phyloP scores from a whole-genome alignment of 768 basidiomycete species.

The Gloeopeniophorella convolvens region DNA sequence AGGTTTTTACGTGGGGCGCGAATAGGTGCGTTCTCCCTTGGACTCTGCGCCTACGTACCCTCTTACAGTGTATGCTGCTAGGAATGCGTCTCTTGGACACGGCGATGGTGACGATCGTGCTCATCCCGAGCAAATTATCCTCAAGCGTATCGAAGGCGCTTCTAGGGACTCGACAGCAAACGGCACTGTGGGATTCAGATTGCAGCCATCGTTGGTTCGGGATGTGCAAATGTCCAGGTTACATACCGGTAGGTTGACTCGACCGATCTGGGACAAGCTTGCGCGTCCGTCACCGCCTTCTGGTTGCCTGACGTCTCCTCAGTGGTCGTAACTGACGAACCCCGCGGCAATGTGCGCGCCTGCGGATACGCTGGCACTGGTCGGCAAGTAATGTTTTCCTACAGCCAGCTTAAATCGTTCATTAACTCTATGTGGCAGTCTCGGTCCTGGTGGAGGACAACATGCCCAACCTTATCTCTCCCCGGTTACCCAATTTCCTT shows the following conservation, averaged over 20 bases:
- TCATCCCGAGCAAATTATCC: conserved; percentile 68
- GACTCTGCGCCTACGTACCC: background rate
- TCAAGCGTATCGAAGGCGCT: conserved; percentile 26
- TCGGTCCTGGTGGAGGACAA: conserved; percentile 52
- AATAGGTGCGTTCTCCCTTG: conserved; percentile 35
- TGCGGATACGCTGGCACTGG: conserved; percentile 91
- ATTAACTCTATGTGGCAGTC: conserved; percentile 34
- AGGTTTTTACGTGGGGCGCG: conserved; percentile 83
- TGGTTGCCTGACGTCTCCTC: background rate
- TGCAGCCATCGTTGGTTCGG: conserved; percentile 55
- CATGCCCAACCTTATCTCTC: conserved; percentile 75
- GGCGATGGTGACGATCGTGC: conserved; percentile 73
- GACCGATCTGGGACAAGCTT: background rate
- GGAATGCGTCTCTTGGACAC: conserved; percentile 85
- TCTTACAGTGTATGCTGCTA: conserved; percentile 23
- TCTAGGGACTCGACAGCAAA: conserved; percentile 14
- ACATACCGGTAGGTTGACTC: conserved; percentile 59
- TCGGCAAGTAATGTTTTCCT: conserved; percentile 40
- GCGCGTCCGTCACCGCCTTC: background rate
- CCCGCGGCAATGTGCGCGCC: conserved; percentile 63
- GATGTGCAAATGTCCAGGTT: conserved; percentile 79
- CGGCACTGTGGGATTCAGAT: conserved; percentile 38
- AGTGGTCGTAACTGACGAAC: conserved; percentile 68
- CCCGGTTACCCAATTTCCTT: conserved; percentile 46
- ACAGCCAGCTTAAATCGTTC: conserved; percentile 2